Evolutionary conservation across 768 basidiomycete species (phyloP).

Genomic region (Lyophyllum atratum): DNA sequence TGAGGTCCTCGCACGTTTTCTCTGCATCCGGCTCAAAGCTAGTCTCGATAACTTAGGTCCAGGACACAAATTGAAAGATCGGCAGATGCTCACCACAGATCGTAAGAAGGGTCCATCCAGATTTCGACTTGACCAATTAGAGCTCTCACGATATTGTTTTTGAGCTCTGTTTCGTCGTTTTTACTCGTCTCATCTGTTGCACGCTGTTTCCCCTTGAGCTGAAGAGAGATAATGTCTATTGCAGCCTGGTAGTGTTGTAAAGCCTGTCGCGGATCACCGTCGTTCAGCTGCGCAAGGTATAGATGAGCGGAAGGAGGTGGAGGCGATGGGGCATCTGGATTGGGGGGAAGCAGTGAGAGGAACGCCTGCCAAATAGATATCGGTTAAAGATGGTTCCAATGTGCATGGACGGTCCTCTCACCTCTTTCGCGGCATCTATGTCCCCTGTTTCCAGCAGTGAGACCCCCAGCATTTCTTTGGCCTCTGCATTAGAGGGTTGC

Average conservation of each 20-base stretch:
- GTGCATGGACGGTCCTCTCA: conserved; percentile 23
- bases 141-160: conserved; percentile 72
- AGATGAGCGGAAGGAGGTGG: conserved; percentile 82
- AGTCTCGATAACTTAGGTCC: background rate
- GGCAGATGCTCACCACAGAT: conserved; percentile 68
- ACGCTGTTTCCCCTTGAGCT: conserved; percentile 76
- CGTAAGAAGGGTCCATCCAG: conserved; percentile 92
- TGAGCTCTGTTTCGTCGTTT: conserved; percentile 61
- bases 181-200: conserved; percentile 38
- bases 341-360: conserved; percentile 57
- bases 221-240: conserved; percentile 64
- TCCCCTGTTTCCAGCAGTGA: conserved; percentile 80
- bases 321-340: conserved; percentile 55
- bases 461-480: conserved; percentile 81
- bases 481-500: conserved; percentile 63
- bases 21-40: conserved; percentile 86
- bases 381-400: background rate
- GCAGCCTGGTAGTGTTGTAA: conserved; percentile 81
- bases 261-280: conserved; percentile 73
- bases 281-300: conserved; percentile 85
- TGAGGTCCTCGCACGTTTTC: conserved; percentile 76
- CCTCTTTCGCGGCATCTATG: conserved; percentile 70
- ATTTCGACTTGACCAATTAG: conserved; percentile 90
- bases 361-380: conserved; percentile 53
- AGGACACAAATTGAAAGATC: background rate